Base-by-base conservation (phyloP, 805 yeast genomes). In the Candida easanensis region DNA sequence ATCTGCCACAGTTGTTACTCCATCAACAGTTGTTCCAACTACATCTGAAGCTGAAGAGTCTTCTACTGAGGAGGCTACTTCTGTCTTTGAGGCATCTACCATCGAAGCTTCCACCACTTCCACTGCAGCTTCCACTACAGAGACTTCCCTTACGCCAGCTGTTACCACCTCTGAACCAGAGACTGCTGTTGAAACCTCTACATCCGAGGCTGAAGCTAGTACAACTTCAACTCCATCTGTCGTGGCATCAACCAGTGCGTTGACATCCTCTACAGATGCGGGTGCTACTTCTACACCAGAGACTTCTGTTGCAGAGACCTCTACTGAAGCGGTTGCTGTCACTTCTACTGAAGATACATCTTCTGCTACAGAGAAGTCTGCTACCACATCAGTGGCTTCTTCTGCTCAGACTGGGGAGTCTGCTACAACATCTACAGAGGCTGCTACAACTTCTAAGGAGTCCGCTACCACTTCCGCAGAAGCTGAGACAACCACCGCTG, bases 81-180 rank as follows among this genome's bases (percentile, higher is more conserved):
- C 30, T 13, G n/a, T 13, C 30, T 9, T 13, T 13, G n/a, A 10
- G 6, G 15, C 30, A 26, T 11, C 8, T 26, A 26, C 30, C 30
- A 26, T n/a, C 5, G n/a, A 5, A 5, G 30, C 9, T n/a, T 15
- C 8, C 21, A 25, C 41, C 21, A 20, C 47, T 11, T 16, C 33
- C 14, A 23, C 41, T 2, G 32, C 39, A 11, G n/a, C 15, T 20
- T 14, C 44, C 17, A 13, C 37, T 22, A 28, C 45, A n/a, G n/a
- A n/a, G n/a, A n/a, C n/a, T n/a, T n/a, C n/a, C n/a, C n/a, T n/a
- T n/a, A n/a, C n/a, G n/a, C n/a, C n/a, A n/a, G n/a, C n/a, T n/a
- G n/a, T n/a, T n/a, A n/a, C n/a, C n/a, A n/a, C n/a, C n/a, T n/a
- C n/a, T n/a, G n/a, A 26, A 16, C n/a, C 41, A 22, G 17, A n/a